These are phyloP conservation scores for Gastrolobium bilobum DNA, from an alignment of 306 rosid genomes.

Conservation along the genomic window DNA sequence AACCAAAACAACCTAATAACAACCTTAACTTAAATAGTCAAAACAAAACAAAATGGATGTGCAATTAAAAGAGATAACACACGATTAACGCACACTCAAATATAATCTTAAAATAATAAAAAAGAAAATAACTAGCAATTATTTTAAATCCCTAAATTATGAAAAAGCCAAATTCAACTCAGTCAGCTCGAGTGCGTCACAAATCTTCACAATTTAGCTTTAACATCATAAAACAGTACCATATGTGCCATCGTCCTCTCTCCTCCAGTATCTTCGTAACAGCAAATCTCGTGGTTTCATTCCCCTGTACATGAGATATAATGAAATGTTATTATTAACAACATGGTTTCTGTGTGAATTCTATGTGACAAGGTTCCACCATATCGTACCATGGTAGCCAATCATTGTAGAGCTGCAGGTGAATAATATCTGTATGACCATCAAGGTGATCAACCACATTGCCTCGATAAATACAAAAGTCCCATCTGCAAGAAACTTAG, in stretches of 20 bases:
- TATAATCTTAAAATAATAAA: no score
- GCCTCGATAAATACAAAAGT: conserved; percentile 76
- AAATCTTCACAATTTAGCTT: conserved; percentile 8
- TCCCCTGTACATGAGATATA: conserved; percentile 69
- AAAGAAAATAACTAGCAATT: no score
- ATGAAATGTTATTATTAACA: conserved; percentile 24
- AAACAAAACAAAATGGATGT: no score
- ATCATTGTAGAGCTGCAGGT: conserved; percentile 67
- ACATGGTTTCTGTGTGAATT: conserved; percentile 33
- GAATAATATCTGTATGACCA: conserved; percentile 93
- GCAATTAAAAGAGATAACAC: no score
- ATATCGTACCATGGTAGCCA: conserved; percentile 85
- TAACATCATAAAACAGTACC: conserved; percentile 56
- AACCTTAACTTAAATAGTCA: no score
- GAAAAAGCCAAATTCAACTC: no score
- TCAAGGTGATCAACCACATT: conserved; percentile 85
- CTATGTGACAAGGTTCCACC: conserved; percentile 23
- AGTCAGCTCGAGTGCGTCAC: no score
- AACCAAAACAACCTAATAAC: no score
- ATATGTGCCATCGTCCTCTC: conserved; percentile 96
- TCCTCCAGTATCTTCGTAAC: conserved; percentile 89
- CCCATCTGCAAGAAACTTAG: conserved; percentile 84
- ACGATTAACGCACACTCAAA: no score
- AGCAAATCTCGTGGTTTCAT: conserved; percentile 85
- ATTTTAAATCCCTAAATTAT: no score